phyloP scores from a whole-genome alignment of 2,329 filamentous ascomycete genomes.

The Fusarium ramigenum region DNA sequence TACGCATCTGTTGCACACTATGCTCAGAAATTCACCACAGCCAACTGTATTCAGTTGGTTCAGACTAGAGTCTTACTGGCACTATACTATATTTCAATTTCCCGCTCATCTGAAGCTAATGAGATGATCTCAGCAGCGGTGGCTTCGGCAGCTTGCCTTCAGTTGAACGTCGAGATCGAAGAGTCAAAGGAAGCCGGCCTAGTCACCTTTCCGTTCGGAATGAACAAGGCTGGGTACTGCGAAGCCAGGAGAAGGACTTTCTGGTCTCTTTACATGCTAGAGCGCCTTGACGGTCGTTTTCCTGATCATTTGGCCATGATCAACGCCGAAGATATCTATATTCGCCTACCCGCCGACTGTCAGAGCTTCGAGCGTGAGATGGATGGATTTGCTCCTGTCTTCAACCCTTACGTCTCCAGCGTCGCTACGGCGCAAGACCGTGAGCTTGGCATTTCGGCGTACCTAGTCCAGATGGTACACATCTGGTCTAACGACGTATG shows the following conservation, averaged over 20 bases:
- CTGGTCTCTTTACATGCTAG: slow-evolving; percentile 76
- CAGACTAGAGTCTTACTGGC: slow-evolving; percentile 74
- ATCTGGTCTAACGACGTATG: slow-evolving; percentile 73
- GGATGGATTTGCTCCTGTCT: slow-evolving; percentile 67
- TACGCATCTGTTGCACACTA: slow-evolving; percentile 65
- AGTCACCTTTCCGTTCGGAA: slow-evolving; percentile 62
- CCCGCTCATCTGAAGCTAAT: slow-evolving; percentile 67
- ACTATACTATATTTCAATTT: slow-evolving; percentile 71
- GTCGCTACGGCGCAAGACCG: slow-evolving; percentile 35
- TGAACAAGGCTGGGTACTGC: slow-evolving; percentile 65
- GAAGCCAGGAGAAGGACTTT: slow-evolving; percentile 77
- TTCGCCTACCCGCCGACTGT: slow-evolving; percentile 71
- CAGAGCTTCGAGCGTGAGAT: slow-evolving; percentile 69
- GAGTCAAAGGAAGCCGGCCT: slow-evolving; percentile 53
- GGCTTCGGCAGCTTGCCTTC: slow-evolving; percentile 66
- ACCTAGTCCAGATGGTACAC: slow-evolving; percentile 69
- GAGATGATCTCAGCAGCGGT: slow-evolving; percentile 72
- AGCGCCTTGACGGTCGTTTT: slow-evolving; percentile 71
- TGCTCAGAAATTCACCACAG: slow-evolving; percentile 52
- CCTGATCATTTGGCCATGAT: slow-evolving; percentile 64
- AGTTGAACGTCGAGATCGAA: slow-evolving; percentile 70
- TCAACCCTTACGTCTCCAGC: slow-evolving; percentile 58
- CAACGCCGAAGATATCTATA: slow-evolving; percentile 71
- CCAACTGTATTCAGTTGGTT: slow-evolving; percentile 65
- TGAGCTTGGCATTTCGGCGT: slow-evolving; percentile 63